Percentiles rank a stretch among this genome's conserved stretches.
Evolutionary conservation across 257 asterid genomes (phyloP).

Genomic region (Parsonsia alboflavescens): DNA sequence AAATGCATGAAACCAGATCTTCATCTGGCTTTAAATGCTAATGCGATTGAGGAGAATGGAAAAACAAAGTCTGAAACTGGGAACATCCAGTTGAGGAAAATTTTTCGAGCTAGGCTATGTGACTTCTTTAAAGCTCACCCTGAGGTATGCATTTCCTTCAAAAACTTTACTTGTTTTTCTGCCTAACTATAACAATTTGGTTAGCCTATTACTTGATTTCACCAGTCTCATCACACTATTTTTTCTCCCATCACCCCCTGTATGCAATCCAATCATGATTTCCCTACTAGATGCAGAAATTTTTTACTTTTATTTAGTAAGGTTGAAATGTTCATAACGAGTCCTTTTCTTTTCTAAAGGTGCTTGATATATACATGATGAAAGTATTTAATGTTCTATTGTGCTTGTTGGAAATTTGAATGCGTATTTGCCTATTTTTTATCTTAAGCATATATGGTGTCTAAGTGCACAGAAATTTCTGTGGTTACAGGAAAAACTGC

Average conservation of each 20-base stretch:
- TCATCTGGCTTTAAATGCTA: slow-evolving; percentile 21
- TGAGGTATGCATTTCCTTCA: slow-evolving; percentile 40
- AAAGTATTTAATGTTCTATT: not conserved
- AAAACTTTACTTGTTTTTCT: not conserved
- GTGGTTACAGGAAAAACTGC: too few species aligned
- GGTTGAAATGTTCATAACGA: not conserved
- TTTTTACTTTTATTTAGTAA: not conserved
- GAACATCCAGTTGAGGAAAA: slow-evolving; percentile 46
- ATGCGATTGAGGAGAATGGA: slow-evolving; percentile 27
- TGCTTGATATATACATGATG: not conserved
- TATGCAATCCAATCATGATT: too few species aligned
- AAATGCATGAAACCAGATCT: slow-evolving; percentile 73
- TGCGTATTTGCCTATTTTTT: not conserved
- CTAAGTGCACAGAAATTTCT: too few species aligned
- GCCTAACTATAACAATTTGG: not conserved
- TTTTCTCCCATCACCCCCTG: not conserved
- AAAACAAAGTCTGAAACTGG: slow-evolving; percentile 41
- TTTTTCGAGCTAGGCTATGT: slow-evolving; percentile 53
- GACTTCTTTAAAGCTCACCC: slow-evolving; percentile 64
- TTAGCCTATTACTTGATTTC: not conserved
- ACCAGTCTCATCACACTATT: not conserved
- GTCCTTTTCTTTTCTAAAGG: not conserved
- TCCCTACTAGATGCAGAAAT: not conserved
- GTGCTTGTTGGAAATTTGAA: not conserved
- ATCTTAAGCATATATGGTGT: too few species aligned